Evolutionary conservation across 2,329 filamentous ascomycete species (phyloP), one percentile per base, ranked within the genome.

Genomic region (Cadophora gregata): DNA sequence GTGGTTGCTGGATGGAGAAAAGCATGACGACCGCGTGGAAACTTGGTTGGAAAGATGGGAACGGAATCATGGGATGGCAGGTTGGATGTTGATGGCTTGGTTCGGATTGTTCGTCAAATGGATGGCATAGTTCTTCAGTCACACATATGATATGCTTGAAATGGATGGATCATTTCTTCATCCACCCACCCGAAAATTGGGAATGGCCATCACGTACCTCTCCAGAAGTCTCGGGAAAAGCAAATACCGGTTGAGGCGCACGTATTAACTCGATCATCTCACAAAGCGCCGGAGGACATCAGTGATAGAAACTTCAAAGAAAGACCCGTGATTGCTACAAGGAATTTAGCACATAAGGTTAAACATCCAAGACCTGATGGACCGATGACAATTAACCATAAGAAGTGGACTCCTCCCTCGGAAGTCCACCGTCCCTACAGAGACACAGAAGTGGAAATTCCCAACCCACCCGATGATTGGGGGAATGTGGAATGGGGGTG

Each of bases 341-440:
- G 55, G 51, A n/a, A 21, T 16, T 33, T 55, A 29, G 53, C 56
- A 59, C 9, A n/a, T 60, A 60, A 47, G 58, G 58, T 60, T 60
- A 42, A 59, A 25, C 16, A 38, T 4, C 24, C 38, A 42, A 12
- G 38, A 42, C 12, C 38, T 42, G 38, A 16, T 42, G 38, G 14
- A 10, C 10, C 56, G 42, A 47, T 47, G 38, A 31, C 42, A 31
- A 47, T 47, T 60, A 60, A 60, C 42, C 27, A 60, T 48, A 58
- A 58, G 33, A 58, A 38, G 55, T 58, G 55, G 55, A 58, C 12
- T 56, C 48, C 24, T 1, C 27, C 25, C 50, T 29, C 24, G 48
- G 24, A n/a, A 53, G 25, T 31, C 16, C 4, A 53, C 4, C 7
- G 4, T 31, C 31, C 53, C 53, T 47, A 36, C 9, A n/a, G n/a